These are phyloP conservation scores for Dictyophora rubrovolvata DNA, from an alignment of 768 basidiomycete species.

Conservation along the genomic window DNA sequence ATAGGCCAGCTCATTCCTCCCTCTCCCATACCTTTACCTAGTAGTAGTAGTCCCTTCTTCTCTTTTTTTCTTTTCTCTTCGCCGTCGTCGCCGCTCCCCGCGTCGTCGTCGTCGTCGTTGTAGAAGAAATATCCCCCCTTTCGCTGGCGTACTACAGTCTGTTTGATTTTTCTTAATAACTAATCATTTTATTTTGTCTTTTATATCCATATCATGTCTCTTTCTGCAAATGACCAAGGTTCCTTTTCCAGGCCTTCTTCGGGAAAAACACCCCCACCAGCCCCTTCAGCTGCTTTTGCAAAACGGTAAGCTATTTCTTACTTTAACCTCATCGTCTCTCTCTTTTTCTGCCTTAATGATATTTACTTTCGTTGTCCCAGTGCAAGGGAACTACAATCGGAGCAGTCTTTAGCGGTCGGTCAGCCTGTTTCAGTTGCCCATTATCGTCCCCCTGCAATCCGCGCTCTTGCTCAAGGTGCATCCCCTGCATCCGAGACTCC, in stretches of 20 bases:
- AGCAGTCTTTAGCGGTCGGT: slow-evolving; percentile 48
- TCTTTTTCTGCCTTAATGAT: slow-evolving; percentile 12
- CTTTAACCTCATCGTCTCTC: slow-evolving; percentile 8
- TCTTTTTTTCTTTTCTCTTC: not conserved
- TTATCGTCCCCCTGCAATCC: slow-evolving; percentile 76
- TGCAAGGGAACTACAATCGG: slow-evolving; percentile 76
- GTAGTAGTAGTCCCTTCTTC: not conserved
- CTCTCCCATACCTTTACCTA: not conserved
- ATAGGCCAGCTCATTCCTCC: slow-evolving; percentile 2
- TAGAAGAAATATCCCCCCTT: not conserved
- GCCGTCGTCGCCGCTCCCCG: slow-evolving; percentile 1
- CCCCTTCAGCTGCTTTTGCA: slow-evolving; percentile 80
- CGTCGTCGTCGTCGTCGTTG: not conserved
- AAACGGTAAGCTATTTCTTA: slow-evolving; percentile 50
- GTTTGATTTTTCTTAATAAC: slow-evolving; percentile 45
- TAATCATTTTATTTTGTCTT: slow-evolving; percentile 53
- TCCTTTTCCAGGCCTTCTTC: slow-evolving; percentile 75
- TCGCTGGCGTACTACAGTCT: slow-evolving; percentile 10
- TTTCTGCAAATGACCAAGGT: slow-evolving; percentile 68
- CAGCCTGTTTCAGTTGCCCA: slow-evolving; percentile 26
- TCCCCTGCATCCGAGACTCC: slow-evolving; percentile 63
- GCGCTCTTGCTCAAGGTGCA: slow-evolving; percentile 54
- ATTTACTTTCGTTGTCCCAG: too few species aligned
- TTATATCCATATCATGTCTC: slow-evolving; percentile 77
- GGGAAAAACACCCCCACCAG: slow-evolving; percentile 85